Base-by-base conservation (phyloP, 148 eudicot species). In the Chenopodium formosanum region DNA sequence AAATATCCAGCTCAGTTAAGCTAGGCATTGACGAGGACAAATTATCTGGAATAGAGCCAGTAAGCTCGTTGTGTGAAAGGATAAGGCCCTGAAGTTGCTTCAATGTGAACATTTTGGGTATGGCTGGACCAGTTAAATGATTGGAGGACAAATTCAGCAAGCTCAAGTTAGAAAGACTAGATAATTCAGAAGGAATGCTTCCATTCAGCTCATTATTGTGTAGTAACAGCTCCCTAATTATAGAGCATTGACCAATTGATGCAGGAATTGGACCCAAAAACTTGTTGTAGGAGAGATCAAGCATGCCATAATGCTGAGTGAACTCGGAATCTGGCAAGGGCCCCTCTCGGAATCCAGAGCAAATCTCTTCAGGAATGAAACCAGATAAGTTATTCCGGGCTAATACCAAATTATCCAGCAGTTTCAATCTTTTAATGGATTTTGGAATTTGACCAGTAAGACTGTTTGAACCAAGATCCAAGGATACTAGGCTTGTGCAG, bases 231-330 rank as follows among this genome's bases (percentile, higher is more conserved):
- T 92, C 94, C 50, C 85, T 89, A 17, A 90, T 77, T 7, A 95
- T 86, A 48, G 75, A 78, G 82, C 99, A 95, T 25, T 86, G 75
- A 74, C 85, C 64, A 58, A 95, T 91, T 46, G 97, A 86, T 65
- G 86, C 74, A 14, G 99, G 97, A 84, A 95, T 95, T 13, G 91
- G 82, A 63, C 97, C 97, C 32, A 77, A 88, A 50, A 95, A 86
- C 80, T 86, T 84, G 68, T 95, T 95, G 79, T 90, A 69, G 40
- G 99, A 95, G 63, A 95, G 85, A 89, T 95, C 97, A 79, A 95
- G 97, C 99, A 87, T 86, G 34, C 99, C 99, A 67, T 93, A 95
- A 81, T 95, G 99, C 87, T 95, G 99, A 25, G 74, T 79, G 83
- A 82, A 95, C 83, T 93, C 97, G 32, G 98, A 93, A 82, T 95